Evolutionary conservation across 768 basidiomycete genomes (phyloP).

Genomic region (Auricularia heimuer): DNA sequence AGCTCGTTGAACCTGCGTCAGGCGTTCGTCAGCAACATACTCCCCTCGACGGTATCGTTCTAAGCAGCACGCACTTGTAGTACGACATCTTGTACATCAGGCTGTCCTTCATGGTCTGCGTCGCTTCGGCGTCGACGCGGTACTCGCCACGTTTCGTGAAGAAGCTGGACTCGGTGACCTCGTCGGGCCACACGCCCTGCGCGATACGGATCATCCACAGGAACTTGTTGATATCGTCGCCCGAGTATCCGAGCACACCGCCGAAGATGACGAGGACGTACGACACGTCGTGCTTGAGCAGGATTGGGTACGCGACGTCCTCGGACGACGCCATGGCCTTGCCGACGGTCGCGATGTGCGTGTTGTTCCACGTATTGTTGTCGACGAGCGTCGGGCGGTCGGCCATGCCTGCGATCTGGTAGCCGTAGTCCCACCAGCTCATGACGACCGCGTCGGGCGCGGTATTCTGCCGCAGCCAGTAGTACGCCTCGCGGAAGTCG

Average conservation of each 20-base stretch:
- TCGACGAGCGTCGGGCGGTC: conserved; percentile 93
- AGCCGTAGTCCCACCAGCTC: conserved; percentile 99
- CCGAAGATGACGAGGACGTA: conserved; percentile 98
- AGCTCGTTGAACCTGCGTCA: conserved; percentile 68
- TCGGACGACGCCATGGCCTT: conserved; percentile 95
- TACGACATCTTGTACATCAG: conserved; percentile 99
- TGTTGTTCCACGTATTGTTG: conserved; percentile 99
- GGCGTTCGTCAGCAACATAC: neutral
- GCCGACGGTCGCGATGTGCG: conserved; percentile 97
- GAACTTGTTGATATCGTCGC: conserved; percentile 99
- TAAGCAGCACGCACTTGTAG: conserved; percentile 48
- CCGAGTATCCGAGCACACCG: conserved; percentile 91
- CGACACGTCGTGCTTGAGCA: conserved; percentile 94
- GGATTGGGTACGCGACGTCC: conserved; percentile 93
- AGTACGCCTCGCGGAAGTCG: conserved; percentile 98
- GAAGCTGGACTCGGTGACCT: conserved; percentile 90
- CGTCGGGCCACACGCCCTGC: conserved; percentile 96
- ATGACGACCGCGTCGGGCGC: conserved; percentile 85
- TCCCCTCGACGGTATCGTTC: neutral
- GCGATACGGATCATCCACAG: conserved; percentile 96
- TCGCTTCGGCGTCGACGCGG: conserved; percentile 77
- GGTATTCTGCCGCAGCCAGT: conserved; percentile 96
- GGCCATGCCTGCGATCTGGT: conserved; percentile 99
- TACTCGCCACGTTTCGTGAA: conserved; percentile 93
- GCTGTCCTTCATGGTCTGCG: conserved; percentile 83